Conservation (phyloP, 2,329 filamentous ascomycete genomes). For the Stenocarpella maydis region DNA sequence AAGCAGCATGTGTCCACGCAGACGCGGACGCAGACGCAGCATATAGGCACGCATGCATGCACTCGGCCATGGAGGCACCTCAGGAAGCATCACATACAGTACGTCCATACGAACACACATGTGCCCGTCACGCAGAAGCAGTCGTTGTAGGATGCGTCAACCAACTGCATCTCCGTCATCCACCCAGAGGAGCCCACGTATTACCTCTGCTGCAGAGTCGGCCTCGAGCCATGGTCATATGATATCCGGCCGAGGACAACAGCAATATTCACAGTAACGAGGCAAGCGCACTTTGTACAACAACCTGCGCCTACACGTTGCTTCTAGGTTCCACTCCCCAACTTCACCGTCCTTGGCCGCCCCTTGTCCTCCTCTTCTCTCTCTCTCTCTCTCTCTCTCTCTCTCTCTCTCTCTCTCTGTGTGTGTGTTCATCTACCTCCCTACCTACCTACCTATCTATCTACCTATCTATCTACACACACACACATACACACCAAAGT, state of each 20-base stretch:
- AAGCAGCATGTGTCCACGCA: slow-evolving; percentile 9
- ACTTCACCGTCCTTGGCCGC: neutral
- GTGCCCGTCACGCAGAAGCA: neutral
- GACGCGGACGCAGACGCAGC: neutral
- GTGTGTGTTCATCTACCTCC: too few species aligned
- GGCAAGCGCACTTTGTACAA: neutral
- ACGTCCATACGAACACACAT: neutral
- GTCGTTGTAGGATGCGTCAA: neutral
- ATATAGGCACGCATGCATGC: neutral
- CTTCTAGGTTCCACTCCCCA: neutral
- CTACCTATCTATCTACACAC: too few species aligned
- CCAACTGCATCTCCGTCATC: neutral
- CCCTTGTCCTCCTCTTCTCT: neutral
- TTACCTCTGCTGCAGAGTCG: neutral
- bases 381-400: too few species aligned
- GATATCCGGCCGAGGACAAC: neutral
- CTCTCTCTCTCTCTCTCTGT: too few species aligned
- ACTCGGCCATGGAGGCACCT: neutral
- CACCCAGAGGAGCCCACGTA: slow-evolving; percentile 13
- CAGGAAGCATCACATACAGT: too few species aligned
- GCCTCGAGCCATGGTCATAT: neutral
- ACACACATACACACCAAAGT: neutral
- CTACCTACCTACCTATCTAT: too few species aligned
- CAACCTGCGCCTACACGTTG: slow-evolving; percentile 1
- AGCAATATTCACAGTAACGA: neutral